Base-by-base conservation (phyloP, 371 early-diverging fungal genomes). In the Lichtheimia ramosa region DNA sequence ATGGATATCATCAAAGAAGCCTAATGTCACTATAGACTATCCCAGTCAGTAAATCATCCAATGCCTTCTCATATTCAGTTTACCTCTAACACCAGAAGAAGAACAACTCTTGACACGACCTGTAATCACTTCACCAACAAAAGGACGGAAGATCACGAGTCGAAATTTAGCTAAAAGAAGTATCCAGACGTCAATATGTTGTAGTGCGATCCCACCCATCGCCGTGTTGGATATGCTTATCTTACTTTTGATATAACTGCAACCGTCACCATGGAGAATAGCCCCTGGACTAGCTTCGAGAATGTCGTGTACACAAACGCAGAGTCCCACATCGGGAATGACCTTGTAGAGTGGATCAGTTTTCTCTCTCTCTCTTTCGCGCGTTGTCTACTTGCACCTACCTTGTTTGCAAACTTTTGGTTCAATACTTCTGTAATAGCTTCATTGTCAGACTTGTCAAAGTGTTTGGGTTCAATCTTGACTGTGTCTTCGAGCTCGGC, bases 381-480 rank as follows among this genome's bases (percentile, higher is more conserved):
- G 34, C 8, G 25, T 15, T 27, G 2, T 34, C 10, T 2, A 8
- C 5, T 10, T 10, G 8, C 34, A 34, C 34, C n/a, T n/a, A 93
- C 95, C 73, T 91, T 92, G 82, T 96, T 96, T 61, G 96, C 85
- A 69, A 92, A 97, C 71, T 95, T 97, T 41, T 79, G 70, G 71
- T 97, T 95, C 55, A 97, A 74, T 58, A 92, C 94, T 62, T 95
- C 92, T n/a, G 85, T 83, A 24, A 97, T 81, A 5, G 97, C 95
- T 20, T 83, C 78, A 18, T 82, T 72, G 48, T 89, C 84, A 5
- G 82, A 66, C 65, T 92, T 90, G 51, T 79, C 73, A 61, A 94
- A 92, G 48, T 92, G 87, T 14, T 82, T 71, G 3, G 97, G 96
- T 46, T 82, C 82, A 39, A 95, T 87, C 63, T 90, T 89, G 41